Evolutionary conservation across 768 basidiomycete genomes (phyloP).

Genomic region (Pisolithus sp.): DNA sequence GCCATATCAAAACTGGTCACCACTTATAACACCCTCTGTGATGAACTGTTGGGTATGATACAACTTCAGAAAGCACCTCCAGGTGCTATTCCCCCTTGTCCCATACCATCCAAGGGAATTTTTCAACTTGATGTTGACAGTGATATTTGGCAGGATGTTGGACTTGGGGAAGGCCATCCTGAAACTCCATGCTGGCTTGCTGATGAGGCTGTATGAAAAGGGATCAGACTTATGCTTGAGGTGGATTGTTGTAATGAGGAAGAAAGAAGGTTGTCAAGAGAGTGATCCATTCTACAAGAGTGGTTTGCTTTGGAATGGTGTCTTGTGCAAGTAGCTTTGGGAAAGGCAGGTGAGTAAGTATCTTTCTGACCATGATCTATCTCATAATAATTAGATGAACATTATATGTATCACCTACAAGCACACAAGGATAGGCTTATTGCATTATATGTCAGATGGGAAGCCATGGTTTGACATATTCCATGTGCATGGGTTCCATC

Average conservation of each 20-base stretch:
- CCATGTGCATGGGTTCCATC: not conserved
- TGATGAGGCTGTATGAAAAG: too few species aligned
- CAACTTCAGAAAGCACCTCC: constrained; percentile 15
- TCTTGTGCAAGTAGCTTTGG: not conserved
- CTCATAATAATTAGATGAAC: not conserved
- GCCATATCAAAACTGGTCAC: constrained; percentile 17
- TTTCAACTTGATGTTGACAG: constrained; percentile 29
- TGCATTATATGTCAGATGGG: not conserved
- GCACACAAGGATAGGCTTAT: not conserved
- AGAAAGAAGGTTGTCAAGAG: too few species aligned
- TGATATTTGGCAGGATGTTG: constrained; percentile 30
- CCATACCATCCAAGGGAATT: constrained; percentile 16
- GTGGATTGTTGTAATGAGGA: too few species aligned
- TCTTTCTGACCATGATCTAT: not conserved
- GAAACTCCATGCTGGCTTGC: constrained; percentile 8
- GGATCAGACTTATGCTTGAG: too few species aligned
- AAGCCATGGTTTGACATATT: not conserved
- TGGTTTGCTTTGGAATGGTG: too few species aligned
- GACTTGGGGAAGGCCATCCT: constrained; percentile 18
- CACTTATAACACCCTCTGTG: constrained; percentile 25
- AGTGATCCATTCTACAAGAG: too few species aligned
- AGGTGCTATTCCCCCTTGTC: constrained; percentile 17
- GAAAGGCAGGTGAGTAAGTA: not conserved
- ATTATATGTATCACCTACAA: not conserved
- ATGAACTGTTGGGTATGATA: constrained; percentile 16